Conservation (phyloP, 1,139 yeast species). For the Sugiyamaella sp. region DNA sequence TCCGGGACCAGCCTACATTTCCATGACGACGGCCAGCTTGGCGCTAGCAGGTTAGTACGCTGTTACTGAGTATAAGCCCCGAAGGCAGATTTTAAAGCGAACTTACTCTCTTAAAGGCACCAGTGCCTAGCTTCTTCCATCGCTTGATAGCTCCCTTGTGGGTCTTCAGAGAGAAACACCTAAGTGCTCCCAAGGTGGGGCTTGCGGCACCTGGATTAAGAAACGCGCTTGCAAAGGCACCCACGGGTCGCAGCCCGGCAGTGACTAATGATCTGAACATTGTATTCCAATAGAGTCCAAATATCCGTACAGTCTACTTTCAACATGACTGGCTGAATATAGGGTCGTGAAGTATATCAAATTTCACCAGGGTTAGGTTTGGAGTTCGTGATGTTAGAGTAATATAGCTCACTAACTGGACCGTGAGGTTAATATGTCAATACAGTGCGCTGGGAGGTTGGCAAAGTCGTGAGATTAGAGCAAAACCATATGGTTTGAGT, state of each 20-base stretch:
- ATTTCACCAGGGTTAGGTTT: no score
- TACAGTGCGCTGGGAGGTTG: no score
- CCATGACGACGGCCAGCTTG: slow-evolving; percentile 93
- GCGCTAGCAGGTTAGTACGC: slow-evolving; percentile 43
- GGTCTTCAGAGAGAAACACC: slow-evolving; percentile 47
- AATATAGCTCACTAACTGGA: no score
- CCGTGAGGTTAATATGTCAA: no score
- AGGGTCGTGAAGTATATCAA: slow-evolving; percentile 16
- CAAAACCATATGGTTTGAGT: no score
- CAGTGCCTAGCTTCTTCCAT: slow-evolving; percentile 69
- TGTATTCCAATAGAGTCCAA: neutral
- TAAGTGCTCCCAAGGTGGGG: neutral
- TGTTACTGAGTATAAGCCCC: neutral
- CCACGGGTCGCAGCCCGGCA: slow-evolving; percentile 4
- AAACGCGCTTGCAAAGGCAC: neutral
- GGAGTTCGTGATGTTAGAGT: no score
- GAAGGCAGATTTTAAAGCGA: neutral
- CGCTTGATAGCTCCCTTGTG: slow-evolving; percentile 82
- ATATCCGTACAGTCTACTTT: neutral
- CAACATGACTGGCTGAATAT: slow-evolving; percentile 1
- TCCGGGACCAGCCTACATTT: slow-evolving; percentile 78
- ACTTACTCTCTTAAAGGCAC: slow-evolving; percentile 52
- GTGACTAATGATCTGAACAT: slow-evolving; percentile 1
- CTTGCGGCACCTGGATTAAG: neutral
- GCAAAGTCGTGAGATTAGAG: no score